Conservation (phyloP, 2,329 filamentous ascomycete species). For the Xylariaceae sp. region DNA sequence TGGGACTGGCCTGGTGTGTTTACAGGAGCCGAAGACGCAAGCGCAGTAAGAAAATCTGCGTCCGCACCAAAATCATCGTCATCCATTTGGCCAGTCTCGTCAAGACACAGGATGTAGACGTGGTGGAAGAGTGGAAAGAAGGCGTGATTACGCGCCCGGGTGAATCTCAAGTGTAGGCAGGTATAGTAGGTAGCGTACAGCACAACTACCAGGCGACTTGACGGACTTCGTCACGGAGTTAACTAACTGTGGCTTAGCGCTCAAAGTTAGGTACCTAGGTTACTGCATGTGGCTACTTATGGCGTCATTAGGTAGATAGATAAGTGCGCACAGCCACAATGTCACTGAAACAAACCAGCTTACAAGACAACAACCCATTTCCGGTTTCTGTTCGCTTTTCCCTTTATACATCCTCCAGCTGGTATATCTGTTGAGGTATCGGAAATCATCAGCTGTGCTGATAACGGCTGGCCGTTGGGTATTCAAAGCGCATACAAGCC, state of each 20-base stretch:
- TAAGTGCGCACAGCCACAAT: slow-evolving; percentile 10
- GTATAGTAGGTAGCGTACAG: too few species aligned
- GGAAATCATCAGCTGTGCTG: slow-evolving; percentile 15
- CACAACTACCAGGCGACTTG: too few species aligned
- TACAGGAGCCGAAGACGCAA: slow-evolving; percentile 27
- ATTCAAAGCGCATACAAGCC: not conserved
- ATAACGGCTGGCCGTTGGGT: slow-evolving; percentile 32
- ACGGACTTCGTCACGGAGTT: too few species aligned
- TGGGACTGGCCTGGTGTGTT: slow-evolving; percentile 19
- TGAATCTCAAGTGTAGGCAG: too few species aligned
- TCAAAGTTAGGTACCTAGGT: too few species aligned
- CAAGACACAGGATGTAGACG: not conserved
- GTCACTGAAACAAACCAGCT: slow-evolving; percentile 11
- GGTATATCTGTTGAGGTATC: not conserved
- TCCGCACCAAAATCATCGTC: slow-evolving; percentile 45
- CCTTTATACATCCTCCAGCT: slow-evolving; percentile 1
- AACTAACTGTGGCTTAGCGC: not conserved
- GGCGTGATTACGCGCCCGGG: too few species aligned
- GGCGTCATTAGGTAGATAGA: too few species aligned
- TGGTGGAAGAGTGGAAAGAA: not conserved
- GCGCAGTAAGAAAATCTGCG: slow-evolving; percentile 36
- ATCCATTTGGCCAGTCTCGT: slow-evolving; percentile 25
- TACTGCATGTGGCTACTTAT: too few species aligned
- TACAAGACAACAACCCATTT: slow-evolving; percentile 10
- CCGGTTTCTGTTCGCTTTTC: slow-evolving; percentile 6